phyloP scores from a whole-genome alignment of 768 basidiomycete species.

The Termitomyces sp. region DNA sequence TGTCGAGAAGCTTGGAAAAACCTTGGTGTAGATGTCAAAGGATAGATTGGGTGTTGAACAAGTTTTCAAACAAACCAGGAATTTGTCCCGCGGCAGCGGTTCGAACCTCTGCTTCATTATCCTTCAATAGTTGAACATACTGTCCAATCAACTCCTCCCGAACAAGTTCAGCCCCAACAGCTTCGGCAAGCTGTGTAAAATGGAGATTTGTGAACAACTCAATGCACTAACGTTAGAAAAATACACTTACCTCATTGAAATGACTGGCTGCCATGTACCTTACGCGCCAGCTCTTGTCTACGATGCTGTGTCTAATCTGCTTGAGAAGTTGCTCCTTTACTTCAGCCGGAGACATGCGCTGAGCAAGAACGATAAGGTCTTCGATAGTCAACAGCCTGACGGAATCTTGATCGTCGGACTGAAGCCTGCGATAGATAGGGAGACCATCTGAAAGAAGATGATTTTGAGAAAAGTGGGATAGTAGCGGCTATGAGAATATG shows the following conservation, averaged over 20 bases:
- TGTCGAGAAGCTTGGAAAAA: conserved; percentile 90
- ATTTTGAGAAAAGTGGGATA: conserved; percentile 74
- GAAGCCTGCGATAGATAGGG: conserved; percentile 89
- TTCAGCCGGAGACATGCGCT: conserved; percentile 81
- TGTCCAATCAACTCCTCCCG: conserved; percentile 92
- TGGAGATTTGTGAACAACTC: neutral
- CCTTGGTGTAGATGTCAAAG: conserved; percentile 44
- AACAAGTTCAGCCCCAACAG: conserved; percentile 86
- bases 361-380: conserved; percentile 89
- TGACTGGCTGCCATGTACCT: conserved; percentile 98
- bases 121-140: conserved; percentile 91
- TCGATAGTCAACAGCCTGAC: conserved; percentile 94
- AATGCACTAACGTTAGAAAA: neutral
- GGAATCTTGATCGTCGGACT: conserved; percentile 96
- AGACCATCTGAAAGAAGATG: conserved; percentile 86
- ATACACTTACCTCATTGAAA: conserved; percentile 80
- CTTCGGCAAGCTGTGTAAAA: conserved; percentile 71
- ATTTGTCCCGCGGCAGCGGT: conserved; percentile 96
- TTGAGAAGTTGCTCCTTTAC: conserved; percentile 87
- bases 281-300: conserved; percentile 98
- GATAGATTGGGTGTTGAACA: conserved; percentile 3
- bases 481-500: conserved; percentile 54
- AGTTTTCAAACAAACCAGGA: conserved; percentile 59
- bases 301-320: conserved; percentile 83
- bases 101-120: conserved; percentile 97